A percentile compares a stretch with the other conserved stretches of the same genome.
phyloP scores from a whole-genome alignment of 495 filamentous ascomycete genomes.

The Aspergillus cavernicola region DNA sequence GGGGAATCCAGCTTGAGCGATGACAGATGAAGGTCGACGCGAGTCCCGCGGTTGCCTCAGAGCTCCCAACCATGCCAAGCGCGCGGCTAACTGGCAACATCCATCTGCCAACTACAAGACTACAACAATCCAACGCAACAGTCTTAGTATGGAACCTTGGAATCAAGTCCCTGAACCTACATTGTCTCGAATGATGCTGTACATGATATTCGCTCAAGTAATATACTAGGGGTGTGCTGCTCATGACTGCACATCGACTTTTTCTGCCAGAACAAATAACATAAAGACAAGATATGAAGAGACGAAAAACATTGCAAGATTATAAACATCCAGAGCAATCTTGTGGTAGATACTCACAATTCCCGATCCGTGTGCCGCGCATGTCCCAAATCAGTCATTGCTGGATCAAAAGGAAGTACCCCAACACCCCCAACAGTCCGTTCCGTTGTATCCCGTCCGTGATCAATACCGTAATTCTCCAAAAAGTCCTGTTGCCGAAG shows the following conservation, averaged over 20 bases:
- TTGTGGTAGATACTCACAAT: slow-evolving; percentile 37
- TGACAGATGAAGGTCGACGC: slow-evolving; percentile 28
- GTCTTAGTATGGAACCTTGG: too few species aligned
- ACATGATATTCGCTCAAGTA: slow-evolving; percentile 16
- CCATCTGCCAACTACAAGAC: neutral
- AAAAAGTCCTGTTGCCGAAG: slow-evolving; percentile 42
- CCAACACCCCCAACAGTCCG: slow-evolving; percentile 47
- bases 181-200: slow-evolving; percentile 11
- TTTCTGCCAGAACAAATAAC: slow-evolving; percentile 11
- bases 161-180: too few species aligned
- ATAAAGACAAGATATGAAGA: slow-evolving; percentile 13
- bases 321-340: slow-evolving; percentile 40
- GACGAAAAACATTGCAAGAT: slow-evolving; percentile 17
- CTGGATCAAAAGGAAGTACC: slow-evolving; percentile 46
- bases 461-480: slow-evolving; percentile 48
- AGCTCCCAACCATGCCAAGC: slow-evolving; percentile 27
- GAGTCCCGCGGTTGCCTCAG: slow-evolving; percentile 27
- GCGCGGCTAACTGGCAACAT: slow-evolving; percentile 21
- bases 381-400: slow-evolving; percentile 23
- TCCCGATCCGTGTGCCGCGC: slow-evolving; percentile 23
- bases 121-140: neutral
- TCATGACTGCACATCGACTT: slow-evolving; percentile 18
- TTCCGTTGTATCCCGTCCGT: slow-evolving; percentile 45
- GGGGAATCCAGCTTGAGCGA: slow-evolving; percentile 15
- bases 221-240: slow-evolving; percentile 12